Percentiles rank a stretch among this genome's conserved stretches.
Evolutionary conservation across 768 basidiomycete genomes (phyloP).

Genomic region (Lactarius tabidus): DNA sequence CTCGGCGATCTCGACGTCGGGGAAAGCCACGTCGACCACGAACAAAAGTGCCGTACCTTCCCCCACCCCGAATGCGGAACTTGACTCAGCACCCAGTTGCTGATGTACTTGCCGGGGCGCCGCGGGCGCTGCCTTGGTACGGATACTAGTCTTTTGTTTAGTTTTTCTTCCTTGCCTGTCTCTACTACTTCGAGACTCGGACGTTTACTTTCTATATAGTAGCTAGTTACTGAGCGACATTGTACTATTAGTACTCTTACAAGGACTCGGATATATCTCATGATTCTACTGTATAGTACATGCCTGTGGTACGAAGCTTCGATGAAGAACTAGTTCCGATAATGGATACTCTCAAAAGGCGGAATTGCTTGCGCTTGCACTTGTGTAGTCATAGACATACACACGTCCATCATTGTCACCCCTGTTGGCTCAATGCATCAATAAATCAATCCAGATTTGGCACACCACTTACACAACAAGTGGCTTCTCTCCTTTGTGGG

Average conservation of each 20-base stretch:
- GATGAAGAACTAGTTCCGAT: not conserved
- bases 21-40: slow-evolving; percentile 11
- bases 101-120: not conserved
- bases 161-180: not conserved
- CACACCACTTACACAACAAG: slow-evolving; percentile 22
- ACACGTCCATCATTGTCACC: slow-evolving; percentile 25
- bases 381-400: slow-evolving; percentile 22
- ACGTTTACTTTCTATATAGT: not conserved
- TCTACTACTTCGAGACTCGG: not conserved
- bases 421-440: slow-evolving; percentile 2
- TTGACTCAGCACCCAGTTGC: not conserved
- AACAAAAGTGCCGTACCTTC: slow-evolving; percentile 7
- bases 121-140: not conserved
- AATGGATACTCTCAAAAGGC: not conserved
- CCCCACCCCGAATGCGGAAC: slow-evolving; percentile 19
- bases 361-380: not conserved
- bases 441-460: not conserved
- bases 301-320: too few species aligned
- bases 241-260: not conserved
- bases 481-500: slow-evolving; percentile 18
- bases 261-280: not conserved
- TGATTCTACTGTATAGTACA: not conserved
- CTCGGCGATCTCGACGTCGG: slow-evolving; percentile 9
- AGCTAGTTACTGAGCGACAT: not conserved
- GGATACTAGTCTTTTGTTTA: slow-evolving; percentile 4